These are phyloP conservation scores for Amanita muscaria DNA, from an alignment of 768 basidiomycete species.

Conservation along the genomic window DNA sequence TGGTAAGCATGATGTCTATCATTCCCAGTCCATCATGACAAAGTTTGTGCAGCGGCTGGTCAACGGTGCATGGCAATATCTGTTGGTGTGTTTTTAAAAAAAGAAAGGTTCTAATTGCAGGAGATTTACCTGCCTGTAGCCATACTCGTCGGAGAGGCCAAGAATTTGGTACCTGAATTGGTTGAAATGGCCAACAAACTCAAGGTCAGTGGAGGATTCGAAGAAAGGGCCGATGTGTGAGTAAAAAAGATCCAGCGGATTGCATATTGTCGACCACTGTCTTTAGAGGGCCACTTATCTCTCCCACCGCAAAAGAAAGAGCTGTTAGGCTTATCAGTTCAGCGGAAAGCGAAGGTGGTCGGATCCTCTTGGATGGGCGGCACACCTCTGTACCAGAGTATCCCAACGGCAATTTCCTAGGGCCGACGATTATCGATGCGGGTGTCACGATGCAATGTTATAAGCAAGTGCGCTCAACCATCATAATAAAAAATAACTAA, in stretches of 20 bases:
- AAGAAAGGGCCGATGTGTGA: constrained; percentile 74
- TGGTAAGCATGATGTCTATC: constrained; percentile 31
- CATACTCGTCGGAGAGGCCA: constrained; percentile 75
- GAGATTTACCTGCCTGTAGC: no score
- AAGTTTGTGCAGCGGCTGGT: constrained; percentile 62
- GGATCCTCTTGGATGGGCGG: constrained; percentile 82
- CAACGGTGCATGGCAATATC: constrained; percentile 97
- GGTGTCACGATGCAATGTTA: constrained; percentile 82
- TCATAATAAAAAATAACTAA: constrained; percentile 2
- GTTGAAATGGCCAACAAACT: constrained; percentile 73
- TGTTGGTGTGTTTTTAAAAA: constrained; percentile 53
- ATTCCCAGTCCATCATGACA: constrained; percentile 3
- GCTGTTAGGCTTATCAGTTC: constrained; percentile 70
- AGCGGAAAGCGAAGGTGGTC: constrained; percentile 72
- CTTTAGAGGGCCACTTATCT: constrained; percentile 66
- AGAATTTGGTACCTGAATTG: constrained; percentile 80
- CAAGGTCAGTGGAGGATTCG: constrained; percentile 87
- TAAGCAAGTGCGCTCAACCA: constrained; percentile 41
- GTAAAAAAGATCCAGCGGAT: constrained; percentile 13
- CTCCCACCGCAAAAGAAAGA: constrained; percentile 72
- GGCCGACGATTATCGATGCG: constrained; percentile 84
- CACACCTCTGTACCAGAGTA: constrained; percentile 59
- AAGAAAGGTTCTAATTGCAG: constrained; percentile 2
- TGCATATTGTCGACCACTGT: constrained; percentile 5
- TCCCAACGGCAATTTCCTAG: constrained; percentile 88